These are phyloP conservation scores for Kwoniella dendrophila DNA, from an alignment of 768 basidiomycete species.

Conservation along the genomic window DNA sequence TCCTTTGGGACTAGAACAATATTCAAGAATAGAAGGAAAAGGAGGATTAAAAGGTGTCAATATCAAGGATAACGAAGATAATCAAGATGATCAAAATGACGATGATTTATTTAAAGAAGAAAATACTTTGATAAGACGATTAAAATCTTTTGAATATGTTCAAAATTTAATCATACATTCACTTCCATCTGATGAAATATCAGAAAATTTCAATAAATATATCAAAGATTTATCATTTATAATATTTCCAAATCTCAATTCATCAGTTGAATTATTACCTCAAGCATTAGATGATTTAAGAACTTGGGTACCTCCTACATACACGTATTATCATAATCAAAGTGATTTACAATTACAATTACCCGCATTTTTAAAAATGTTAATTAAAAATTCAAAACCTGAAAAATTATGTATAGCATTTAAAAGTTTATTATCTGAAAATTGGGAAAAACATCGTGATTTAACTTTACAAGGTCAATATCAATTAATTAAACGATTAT, in stretches of 20 bases:
- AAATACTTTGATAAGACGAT: constrained; percentile 7
- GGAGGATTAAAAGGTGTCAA: too few relatives aligned
- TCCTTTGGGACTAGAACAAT: neutral
- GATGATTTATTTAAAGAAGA: neutral
- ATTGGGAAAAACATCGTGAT: constrained; percentile 36
- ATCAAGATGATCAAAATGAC: neutral
- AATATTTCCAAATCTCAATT: constrained; percentile 17
- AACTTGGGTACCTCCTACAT: constrained; percentile 20
- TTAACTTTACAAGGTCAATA: constrained; percentile 22
- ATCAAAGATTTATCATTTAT: neutral
- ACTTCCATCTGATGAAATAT: constrained; percentile 13
- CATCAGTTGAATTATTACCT: constrained; percentile 17
- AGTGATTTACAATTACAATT: neutral
- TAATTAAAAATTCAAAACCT: constrained; percentile 14
- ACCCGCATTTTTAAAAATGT: constrained; percentile 25
- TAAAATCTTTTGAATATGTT: constrained; percentile 14
- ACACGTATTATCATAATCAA: constrained; percentile 14
- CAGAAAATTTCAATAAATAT: neutral
- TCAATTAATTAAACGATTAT: constrained; percentile 27
- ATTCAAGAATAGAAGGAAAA: too few relatives aligned
- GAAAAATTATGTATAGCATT: constrained; percentile 30
- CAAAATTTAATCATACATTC: constrained; percentile 21
- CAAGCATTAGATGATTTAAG: constrained; percentile 27
- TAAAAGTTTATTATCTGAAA: constrained; percentile 9
- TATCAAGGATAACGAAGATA: too few relatives aligned